Conservation (phyloP, 306 rosid species). For the Cucurbita moschata region DNA sequence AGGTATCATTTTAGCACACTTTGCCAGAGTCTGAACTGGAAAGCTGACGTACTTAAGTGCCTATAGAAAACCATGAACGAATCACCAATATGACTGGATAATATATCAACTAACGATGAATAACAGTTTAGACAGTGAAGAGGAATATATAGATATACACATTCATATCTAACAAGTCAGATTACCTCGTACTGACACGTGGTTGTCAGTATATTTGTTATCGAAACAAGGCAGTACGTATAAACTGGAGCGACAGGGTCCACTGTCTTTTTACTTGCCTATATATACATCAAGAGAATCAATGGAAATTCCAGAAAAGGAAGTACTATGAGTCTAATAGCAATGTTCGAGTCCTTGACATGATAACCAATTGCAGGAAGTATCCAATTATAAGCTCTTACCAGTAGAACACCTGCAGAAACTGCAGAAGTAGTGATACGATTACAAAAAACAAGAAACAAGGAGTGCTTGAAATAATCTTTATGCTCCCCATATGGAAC, state of each 20-base stretch:
- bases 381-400: constrained; percentile 12
- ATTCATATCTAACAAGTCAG: background rate
- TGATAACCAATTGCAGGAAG: background rate
- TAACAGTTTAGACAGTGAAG: background rate
- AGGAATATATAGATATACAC: background rate
- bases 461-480: constrained; percentile 58
- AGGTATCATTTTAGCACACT: constrained; percentile 97
- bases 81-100: background rate
- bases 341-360: background rate
- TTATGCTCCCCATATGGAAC: constrained; percentile 66
- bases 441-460: constrained; percentile 91
- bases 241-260: constrained; percentile 85
- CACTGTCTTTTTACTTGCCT: constrained; percentile 70
- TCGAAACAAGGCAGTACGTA: constrained; percentile 66
- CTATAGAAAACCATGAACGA: constrained; percentile 23
- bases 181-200: constrained; percentile 93
- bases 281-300: background rate
- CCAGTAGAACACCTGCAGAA: constrained; percentile 76
- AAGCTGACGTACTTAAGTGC: constrained; percentile 97
- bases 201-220: constrained; percentile 79
- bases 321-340: background rate
- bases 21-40: constrained; percentile 94
- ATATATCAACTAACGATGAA: background rate
- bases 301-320: background rate
- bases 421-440: constrained; percentile 84